These are phyloP conservation scores for Cladorrhinum samala DNA, from an alignment of 495 filamentous ascomycete species.

Conservation along the genomic window DNA sequence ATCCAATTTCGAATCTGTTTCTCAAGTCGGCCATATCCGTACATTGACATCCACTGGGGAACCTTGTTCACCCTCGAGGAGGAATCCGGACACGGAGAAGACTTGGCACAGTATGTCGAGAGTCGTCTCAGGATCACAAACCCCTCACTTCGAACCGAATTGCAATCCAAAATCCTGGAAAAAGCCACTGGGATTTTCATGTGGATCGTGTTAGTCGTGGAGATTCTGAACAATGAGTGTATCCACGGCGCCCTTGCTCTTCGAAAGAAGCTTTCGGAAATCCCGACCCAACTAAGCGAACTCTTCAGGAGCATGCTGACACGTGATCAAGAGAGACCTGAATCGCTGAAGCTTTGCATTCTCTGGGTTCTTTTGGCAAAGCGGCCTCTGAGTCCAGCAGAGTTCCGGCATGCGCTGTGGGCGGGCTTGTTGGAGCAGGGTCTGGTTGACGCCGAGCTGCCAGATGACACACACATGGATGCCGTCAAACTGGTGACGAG, in stretches of 20 bases:
- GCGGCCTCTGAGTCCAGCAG: conserved; percentile 23
- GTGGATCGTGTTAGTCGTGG: conserved; percentile 40
- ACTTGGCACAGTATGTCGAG: conserved; percentile 17
- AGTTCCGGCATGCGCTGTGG: conserved; percentile 32
- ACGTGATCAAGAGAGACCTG: conserved; percentile 21
- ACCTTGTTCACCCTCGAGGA: conserved; percentile 20
- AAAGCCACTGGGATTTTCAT: conserved; percentile 42
- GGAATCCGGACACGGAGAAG: conserved; percentile 12
- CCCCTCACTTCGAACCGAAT: conserved; percentile 22
- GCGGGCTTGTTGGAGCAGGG: conserved; percentile 13
- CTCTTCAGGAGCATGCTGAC: conserved; percentile 31
- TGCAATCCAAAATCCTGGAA: conserved; percentile 21
- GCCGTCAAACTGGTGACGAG: conserved; percentile 20
- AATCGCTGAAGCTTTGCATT: conserved; percentile 27
- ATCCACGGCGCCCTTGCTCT: conserved; percentile 13
- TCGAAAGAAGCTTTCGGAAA: conserved; percentile 17
- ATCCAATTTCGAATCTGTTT: conserved; percentile 32
- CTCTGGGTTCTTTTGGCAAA: conserved; percentile 33
- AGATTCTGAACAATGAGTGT: conserved; percentile 33
- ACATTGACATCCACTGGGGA: conserved; percentile 31
- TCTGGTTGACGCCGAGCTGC: not conserved
- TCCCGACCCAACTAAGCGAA: conserved; percentile 24
- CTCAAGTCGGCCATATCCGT: conserved; percentile 46
- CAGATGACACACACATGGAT: conserved; percentile 1
- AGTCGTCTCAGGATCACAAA: conserved; percentile 13